phyloP scores from a whole-genome alignment of 306 rosid genomes.

The Adenanthera pavonina region DNA sequence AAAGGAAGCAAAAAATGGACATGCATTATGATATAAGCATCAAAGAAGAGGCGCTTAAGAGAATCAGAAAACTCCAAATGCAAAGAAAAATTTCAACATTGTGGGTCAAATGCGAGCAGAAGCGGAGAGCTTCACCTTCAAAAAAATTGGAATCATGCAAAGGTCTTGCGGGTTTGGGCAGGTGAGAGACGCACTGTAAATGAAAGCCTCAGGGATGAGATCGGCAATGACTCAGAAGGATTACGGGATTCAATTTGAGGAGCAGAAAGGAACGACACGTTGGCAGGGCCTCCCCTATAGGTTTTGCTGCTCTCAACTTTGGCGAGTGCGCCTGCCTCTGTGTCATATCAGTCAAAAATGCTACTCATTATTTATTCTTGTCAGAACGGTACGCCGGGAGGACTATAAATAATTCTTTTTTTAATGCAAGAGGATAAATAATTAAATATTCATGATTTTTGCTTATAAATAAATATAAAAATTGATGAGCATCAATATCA shows the following conservation, averaged over 20 bases:
- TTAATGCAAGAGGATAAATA: too few species aligned
- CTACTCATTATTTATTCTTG: too few species aligned
- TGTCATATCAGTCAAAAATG: neutral
- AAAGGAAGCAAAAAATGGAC: neutral
- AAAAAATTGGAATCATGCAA: neutral
- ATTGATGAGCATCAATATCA: too few species aligned
- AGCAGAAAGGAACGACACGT: too few species aligned
- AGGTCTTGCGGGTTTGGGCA: conserved; percentile 14
- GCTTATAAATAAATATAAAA: too few species aligned
- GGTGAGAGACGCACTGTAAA: neutral
- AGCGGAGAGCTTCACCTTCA: conserved; percentile 5
- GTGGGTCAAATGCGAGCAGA: conserved; percentile 20
- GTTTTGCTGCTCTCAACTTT: neutral
- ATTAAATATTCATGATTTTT: too few species aligned
- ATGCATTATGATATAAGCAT: neutral
- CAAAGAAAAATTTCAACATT: neutral
- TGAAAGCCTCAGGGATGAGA: neutral
- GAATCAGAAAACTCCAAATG: conserved; percentile 9
- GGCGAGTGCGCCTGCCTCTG: neutral
- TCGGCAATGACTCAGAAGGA: neutral
- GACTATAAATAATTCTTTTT: too few species aligned
- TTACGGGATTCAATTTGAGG: too few species aligned
- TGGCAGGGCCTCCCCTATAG: neutral
- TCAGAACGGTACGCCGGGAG: too few species aligned
- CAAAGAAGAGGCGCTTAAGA: neutral